Evolutionary conservation across 768 basidiomycete species (phyloP).

Genomic region (Cyclocybe cylindracea): DNA sequence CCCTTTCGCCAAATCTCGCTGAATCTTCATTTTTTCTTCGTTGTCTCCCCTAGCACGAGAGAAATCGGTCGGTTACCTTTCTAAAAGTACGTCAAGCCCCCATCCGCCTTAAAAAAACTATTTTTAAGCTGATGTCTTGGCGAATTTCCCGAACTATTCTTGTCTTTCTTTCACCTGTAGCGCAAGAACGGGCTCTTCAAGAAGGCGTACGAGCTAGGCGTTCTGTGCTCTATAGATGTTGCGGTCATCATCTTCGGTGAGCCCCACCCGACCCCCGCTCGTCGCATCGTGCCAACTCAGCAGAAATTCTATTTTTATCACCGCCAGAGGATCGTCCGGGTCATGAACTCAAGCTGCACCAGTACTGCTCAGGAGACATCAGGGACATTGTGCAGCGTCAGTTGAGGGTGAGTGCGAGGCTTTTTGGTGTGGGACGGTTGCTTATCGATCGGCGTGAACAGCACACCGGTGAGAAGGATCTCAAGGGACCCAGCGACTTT

Average conservation of each 20-base stretch:
- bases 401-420: constrained; percentile 33
- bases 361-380: constrained; percentile 66
- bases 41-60: constrained; percentile 56
- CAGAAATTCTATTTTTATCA: constrained; percentile 24
- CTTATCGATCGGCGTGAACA: constrained; percentile 19
- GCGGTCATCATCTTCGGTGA: constrained; percentile 74
- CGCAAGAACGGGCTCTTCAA: constrained; percentile 79
- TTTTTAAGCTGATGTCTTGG: constrained; percentile 28
- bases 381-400: constrained; percentile 63
- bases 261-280: neutral
- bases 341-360: constrained; percentile 71
- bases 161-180: constrained; percentile 31
- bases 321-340: constrained; percentile 57
- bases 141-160: constrained; percentile 20
- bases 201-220: constrained; percentile 79
- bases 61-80: constrained; percentile 76
- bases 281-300: constrained; percentile 1
- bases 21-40: neutral
- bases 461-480: constrained; percentile 38
- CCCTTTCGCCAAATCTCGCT: neutral
- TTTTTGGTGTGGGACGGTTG: neutral
- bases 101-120: constrained; percentile 8
- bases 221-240: constrained; percentile 74
- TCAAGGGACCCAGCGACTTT: constrained; percentile 36
- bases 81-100: constrained; percentile 51